phyloP scores from a whole-genome alignment of 208 protist genomes.

The Trypanosomatidae sp. region DNA sequence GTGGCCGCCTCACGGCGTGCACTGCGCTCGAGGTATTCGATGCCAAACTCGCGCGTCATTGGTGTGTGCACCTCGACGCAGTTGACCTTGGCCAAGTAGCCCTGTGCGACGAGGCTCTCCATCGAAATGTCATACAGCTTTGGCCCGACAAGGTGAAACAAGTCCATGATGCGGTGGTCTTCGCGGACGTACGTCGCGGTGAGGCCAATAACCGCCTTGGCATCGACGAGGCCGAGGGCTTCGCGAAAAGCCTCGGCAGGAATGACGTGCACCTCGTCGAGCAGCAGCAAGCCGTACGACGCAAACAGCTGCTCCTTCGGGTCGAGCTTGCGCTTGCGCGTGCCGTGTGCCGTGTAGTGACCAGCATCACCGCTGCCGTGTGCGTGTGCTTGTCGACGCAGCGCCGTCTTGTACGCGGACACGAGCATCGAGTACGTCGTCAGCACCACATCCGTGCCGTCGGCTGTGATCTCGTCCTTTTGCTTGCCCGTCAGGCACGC shows the following conservation, averaged over 20 bases:
- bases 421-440: constrained; percentile 99
- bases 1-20: constrained; percentile 6
- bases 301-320: constrained; percentile 69
- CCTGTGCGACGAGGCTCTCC: constrained; percentile 92
- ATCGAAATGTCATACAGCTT: constrained; percentile 99
- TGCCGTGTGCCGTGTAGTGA: constrained; percentile 5
- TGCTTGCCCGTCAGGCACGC: constrained; percentile 87
- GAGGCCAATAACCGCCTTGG: constrained; percentile 97
- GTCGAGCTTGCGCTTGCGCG: constrained; percentile 40
- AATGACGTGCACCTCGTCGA: constrained; percentile 96
- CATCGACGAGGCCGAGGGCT: constrained; percentile 81
- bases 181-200: constrained; percentile 95
- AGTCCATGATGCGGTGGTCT: constrained; percentile 96
- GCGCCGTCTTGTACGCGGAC: constrained; percentile 37
- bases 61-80: constrained; percentile 97
- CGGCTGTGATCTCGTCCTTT: constrained; percentile 82
- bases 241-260: constrained; percentile 94
- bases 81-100: constrained; percentile 96
- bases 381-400: constrained; percentile 12
- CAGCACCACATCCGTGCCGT: constrained; percentile 90
- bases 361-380: constrained; percentile 1
- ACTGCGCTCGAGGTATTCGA: constrained; percentile 76
- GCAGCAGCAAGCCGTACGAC: constrained; percentile 66
- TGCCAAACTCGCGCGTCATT: constrained; percentile 94
- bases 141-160: constrained; percentile 98